Evolutionary conservation across 768 basidiomycete genomes (phyloP).

Genomic region (Mycena crocata): DNA sequence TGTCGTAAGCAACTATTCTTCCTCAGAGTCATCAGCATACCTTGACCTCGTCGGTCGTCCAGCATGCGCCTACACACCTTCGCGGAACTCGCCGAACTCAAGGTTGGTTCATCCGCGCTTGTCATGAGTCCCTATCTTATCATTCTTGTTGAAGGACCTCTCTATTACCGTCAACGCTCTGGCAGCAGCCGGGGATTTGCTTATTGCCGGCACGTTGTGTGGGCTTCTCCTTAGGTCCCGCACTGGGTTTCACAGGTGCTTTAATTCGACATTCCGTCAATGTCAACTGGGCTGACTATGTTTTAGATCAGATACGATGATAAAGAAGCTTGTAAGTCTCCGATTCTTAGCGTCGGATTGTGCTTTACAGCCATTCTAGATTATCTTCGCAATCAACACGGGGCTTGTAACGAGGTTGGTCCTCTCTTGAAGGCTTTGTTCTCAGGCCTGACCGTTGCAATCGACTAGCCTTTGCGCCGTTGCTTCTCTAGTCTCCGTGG

Average conservation of each 20-base stretch:
- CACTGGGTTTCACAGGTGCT: slow-evolving; percentile 60
- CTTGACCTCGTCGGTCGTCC: not conserved
- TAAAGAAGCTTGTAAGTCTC: slow-evolving; percentile 54
- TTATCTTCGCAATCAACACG: slow-evolving; percentile 59
- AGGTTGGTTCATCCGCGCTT: slow-evolving; percentile 38
- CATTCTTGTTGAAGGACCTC: slow-evolving; percentile 41
- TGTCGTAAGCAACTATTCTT: slow-evolving; percentile 45
- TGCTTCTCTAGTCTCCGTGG: slow-evolving; percentile 63
- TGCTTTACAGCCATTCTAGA: slow-evolving; percentile 41
- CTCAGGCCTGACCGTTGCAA: slow-evolving; percentile 9
- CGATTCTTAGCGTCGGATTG: not conserved
- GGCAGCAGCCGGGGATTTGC: slow-evolving; percentile 58
- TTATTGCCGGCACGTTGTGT: slow-evolving; percentile 58
- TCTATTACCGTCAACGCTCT: slow-evolving; percentile 58
- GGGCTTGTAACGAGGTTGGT: slow-evolving; percentile 53
- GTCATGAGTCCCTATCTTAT: not conserved
- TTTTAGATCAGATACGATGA: slow-evolving; percentile 60
- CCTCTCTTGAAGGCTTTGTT: not conserved
- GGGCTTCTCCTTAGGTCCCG: slow-evolving; percentile 55
- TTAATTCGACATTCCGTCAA: not conserved
- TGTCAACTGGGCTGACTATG: not conserved
- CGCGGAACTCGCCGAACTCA: slow-evolving; percentile 47
- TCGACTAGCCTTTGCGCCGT: slow-evolving; percentile 63
- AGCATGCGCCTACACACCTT: slow-evolving; percentile 50
- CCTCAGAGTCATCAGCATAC: not conserved